phyloP scores from a whole-genome alignment of 768 basidiomycete genomes.

The Coprinellus micaceus region DNA sequence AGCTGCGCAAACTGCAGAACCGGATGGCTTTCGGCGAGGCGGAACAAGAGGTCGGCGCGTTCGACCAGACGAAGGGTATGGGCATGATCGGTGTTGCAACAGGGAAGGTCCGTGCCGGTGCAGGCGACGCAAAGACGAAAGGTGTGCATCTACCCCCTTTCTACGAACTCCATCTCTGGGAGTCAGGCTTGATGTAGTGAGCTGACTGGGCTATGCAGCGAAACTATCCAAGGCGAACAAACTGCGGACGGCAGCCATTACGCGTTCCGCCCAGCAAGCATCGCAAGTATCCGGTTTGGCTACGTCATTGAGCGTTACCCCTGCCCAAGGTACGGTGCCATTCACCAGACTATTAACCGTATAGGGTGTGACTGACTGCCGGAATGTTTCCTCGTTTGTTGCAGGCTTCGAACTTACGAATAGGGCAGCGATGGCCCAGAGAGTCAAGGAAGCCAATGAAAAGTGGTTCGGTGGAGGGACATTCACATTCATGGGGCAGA shows the following conservation, averaged over 20 bases:
- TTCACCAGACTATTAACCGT: too few species aligned
- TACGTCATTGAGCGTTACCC: conserved; percentile 91
- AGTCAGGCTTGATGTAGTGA: background rate
- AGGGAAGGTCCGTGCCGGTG: conserved; percentile 85
- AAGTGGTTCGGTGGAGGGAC: conserved; percentile 90
- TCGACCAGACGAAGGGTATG: conserved; percentile 95
- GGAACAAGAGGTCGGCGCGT: conserved; percentile 94
- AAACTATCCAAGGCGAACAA: conserved; percentile 96
- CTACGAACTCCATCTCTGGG: too few species aligned
- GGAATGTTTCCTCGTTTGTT: conserved; percentile 11
- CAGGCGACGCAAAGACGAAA: conserved; percentile 87
- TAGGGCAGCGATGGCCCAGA: conserved; percentile 75
- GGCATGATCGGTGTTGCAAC: conserved; percentile 91
- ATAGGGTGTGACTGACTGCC: too few species aligned
- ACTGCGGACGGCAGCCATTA: conserved; percentile 80
- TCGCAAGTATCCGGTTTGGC: conserved; percentile 74
- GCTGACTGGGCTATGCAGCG: conserved; percentile 43
- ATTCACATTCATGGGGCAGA: conserved; percentile 72
- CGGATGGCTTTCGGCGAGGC: conserved; percentile 93
- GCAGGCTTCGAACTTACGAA: conserved; percentile 93
- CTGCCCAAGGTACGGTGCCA: conserved; percentile 74
- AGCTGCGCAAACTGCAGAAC: conserved; percentile 95
- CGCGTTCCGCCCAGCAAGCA: conserved; percentile 60
- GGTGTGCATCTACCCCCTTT: conserved; percentile 47
- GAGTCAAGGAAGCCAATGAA: conserved; percentile 94